A percentile compares a stretch with the other conserved stretches of the same genome.
phyloP scores from a whole-genome alignment of 164 flowering plant species.

The Vitis rupestris region DNA sequence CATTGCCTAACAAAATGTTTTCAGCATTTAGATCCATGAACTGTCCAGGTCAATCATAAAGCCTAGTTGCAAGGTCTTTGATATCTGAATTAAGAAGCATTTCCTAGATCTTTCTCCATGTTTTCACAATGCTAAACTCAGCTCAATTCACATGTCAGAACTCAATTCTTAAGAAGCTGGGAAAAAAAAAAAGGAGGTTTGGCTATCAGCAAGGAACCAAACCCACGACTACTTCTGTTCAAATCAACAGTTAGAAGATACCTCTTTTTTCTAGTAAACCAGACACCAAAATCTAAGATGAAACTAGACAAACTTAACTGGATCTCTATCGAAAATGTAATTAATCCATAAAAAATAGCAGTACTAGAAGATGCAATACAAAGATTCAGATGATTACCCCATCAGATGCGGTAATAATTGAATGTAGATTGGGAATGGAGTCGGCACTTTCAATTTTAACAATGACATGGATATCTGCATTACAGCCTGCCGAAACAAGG shows the following conservation, averaged over 20 bases:
- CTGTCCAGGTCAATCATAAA: neutral
- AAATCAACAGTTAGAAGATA: too few species aligned
- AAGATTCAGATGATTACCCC: constrained; percentile 52
- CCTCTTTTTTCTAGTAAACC: too few species aligned
- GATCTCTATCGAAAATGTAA: neutral
- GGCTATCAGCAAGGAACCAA: neutral
- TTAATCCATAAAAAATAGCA: neutral
- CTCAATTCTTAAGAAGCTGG: too few species aligned
- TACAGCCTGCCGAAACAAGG: constrained; percentile 51
- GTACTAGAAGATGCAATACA: constrained; percentile 7
- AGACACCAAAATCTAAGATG: too few species aligned
- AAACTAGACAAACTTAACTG: too few species aligned
- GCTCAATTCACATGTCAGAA: too few species aligned
- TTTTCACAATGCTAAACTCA: neutral
- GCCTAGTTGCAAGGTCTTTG: neutral
- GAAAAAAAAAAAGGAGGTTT: neutral
- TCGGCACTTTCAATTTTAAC: constrained; percentile 95
- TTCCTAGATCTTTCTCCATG: neutral
- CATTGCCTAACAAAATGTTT: constrained; percentile 48
- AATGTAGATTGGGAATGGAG: constrained; percentile 82
- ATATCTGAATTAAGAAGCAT: neutral
- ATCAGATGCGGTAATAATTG: constrained; percentile 91
- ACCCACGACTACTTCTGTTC: neutral
- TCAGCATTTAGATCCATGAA: neutral
- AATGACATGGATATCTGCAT: constrained; percentile 80